Evolutionary conservation across 2,329 filamentous ascomycete genomes (phyloP), one percentile per base, ranked within the genome.

Genomic region (Epichloe festucae): DNA sequence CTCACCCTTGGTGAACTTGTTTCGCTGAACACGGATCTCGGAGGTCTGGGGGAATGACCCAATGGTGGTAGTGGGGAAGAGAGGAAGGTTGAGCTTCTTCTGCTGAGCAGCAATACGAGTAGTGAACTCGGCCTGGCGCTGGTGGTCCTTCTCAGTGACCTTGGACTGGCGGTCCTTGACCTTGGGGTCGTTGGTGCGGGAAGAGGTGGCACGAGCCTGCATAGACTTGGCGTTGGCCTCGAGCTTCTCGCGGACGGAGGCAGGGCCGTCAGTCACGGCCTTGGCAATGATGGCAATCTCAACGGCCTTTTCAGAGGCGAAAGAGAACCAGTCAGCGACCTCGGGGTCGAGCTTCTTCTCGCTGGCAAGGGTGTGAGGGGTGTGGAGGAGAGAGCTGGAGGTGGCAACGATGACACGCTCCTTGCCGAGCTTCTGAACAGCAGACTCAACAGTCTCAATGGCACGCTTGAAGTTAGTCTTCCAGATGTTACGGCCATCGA

Each of bases 21-120:
- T 95, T 67, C 93, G 87, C 75, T 90, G 84, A 64, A 94, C 76
- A 75, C 93, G 89, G 75, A 98, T 98, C 73, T 97, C 89, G 80
- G 91, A 90, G 71, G 93, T 98, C 80, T 98, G 93, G 93, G 93
- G 93, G 87, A 98, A 98, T 53, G 91, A 97, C 62, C 93, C 93
- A 61, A 98, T 98, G 70, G 93, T 98, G 70, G 93, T 98, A 68
- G 93, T 98, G 58, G 93, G 93, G 87, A 98, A 98, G 60, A 91
- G 78, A 62, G 93, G 93, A 55, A 98, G 87, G 68, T 87, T 90
- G 67, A 98, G 87, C 74, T 88, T 84, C 74, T 85, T 83, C 78
- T 91, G 85, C 78, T 98, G 93, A 71, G 88, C 81, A 57, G 82
- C 77, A 64, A 95, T 93, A 73, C 93, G 87, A 61, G 72, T 72